A percentile compares a stretch with the other conserved stretches of the same genome.
phyloP scores from a whole-genome alignment of 257 asterid genomes.

The Solanum chilense region DNA sequence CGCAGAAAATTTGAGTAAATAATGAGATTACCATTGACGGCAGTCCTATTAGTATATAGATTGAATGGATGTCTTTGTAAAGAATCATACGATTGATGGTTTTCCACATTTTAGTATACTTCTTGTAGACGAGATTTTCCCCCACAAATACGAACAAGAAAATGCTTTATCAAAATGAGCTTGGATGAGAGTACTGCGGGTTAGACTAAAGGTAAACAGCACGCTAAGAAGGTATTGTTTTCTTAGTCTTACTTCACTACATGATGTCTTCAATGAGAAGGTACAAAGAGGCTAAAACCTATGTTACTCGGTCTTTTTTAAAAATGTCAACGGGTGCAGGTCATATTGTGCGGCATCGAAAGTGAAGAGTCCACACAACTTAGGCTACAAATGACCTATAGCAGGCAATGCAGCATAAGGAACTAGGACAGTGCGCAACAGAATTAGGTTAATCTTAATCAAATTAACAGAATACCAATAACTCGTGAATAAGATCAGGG shows the following conservation, averaged over 20 bases:
- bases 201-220: neutral
- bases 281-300: neutral
- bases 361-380: neutral
- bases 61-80: neutral
- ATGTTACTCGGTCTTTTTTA: neutral
- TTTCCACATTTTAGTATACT: neutral
- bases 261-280: neutral
- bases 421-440: neutral
- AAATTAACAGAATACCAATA: neutral
- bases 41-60: neutral
- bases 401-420: neutral
- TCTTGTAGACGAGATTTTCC: neutral
- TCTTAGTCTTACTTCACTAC: neutral
- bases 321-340: neutral
- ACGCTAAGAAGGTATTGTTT: neutral
- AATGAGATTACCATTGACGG: neutral
- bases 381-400: neutral
- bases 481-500: neutral
- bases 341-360: no score
- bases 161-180: neutral
- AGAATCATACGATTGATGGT: neutral
- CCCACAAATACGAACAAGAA: neutral
- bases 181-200: neutral
- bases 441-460: neutral
- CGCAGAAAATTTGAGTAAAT: neutral